Evolutionary conservation across 768 basidiomycete genomes (phyloP), one percentile per base, ranked within the genome.

Genomic region (Mycena sanguinolenta): DNA sequence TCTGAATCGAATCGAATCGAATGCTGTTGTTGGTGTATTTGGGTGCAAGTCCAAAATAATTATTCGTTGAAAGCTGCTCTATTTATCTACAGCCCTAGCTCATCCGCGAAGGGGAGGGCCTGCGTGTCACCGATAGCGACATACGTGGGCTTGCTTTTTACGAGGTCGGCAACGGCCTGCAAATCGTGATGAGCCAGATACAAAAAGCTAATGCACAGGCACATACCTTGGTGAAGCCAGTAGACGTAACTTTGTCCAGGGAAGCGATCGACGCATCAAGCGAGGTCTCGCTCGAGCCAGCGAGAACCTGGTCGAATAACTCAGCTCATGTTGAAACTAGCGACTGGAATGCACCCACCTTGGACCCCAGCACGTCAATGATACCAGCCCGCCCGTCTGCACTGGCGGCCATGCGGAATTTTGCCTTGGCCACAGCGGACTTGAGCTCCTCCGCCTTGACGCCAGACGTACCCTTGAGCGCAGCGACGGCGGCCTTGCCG

Each of bases 401-500:
- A 57, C 87, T 83, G 65, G 82, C 85, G 3, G 96, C 97, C 74
- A 92, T 89, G 58, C 87, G 82, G 77, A 98, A 97, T 81, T 93
- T 96, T 71, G 97, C 95, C 80, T 95, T 95, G 14, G 94, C 91
- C 42, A 95, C 82, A 19, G 97, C 97, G 70, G 87, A 85, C 85
- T 91, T 92, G 69, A 97, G 80, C 50, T 91, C 92, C 71, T 96
- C 93, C 46, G 84, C 83, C 63, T 84, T 89, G 67, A 92, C 79
- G 60, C 82, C 90, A 46, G 92, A 87, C 49, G 91, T 87, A 38
- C 86, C 85, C 83, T 90, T 90, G 73, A 96, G 79, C 19, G 88
- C 91, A 65, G 88, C 83, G 32, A 94, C 90, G 34, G 91, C 91
- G n/a, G 84, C 84, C 80, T 90, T 89, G 21, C 87, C 89, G 25